These are phyloP conservation scores for Aotearoamyces nothofagi DNA, from an alignment of 2,329 filamentous ascomycete species.

Conservation along the genomic window DNA sequence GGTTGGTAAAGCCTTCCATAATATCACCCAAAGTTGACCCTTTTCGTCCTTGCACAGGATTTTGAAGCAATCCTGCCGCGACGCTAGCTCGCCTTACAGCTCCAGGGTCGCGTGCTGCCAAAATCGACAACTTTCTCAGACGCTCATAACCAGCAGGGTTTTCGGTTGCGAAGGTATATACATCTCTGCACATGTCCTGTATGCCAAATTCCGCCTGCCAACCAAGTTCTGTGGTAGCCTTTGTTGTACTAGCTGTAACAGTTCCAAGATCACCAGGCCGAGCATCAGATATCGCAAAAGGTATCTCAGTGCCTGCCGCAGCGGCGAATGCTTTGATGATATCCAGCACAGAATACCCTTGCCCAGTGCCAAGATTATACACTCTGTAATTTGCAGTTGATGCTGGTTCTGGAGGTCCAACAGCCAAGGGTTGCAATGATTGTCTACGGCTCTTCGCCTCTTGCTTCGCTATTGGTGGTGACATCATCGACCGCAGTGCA, in stretches of 20 bases:
- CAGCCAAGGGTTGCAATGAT: neutral
- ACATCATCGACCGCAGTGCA: slow-evolving; percentile 31
- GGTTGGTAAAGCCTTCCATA: neutral
- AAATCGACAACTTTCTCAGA: slow-evolving; percentile 1
- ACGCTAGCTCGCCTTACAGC: slow-evolving; percentile 3
- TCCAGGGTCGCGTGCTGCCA: slow-evolving; percentile 3
- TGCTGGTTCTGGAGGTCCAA: too few relatives aligned
- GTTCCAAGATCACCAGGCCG: slow-evolving; percentile 27
- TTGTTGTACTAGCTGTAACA: slow-evolving; percentile 25
- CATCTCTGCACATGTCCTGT: slow-evolving; percentile 8
- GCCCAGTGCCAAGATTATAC: slow-evolving; percentile 31
- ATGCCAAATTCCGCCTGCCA: slow-evolving; percentile 20
- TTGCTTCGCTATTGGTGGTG: neutral
- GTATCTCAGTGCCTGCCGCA: slow-evolving; percentile 22
- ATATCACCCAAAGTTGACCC: slow-evolving; percentile 1
- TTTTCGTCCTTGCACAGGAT: neutral
- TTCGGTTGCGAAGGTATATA: slow-evolving; percentile 5
- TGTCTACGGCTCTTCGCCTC: neutral
- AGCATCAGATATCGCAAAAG: slow-evolving; percentile 22
- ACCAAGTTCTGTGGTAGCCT: slow-evolving; percentile 26
- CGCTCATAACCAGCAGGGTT: slow-evolving; percentile 4
- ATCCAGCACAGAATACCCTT: slow-evolving; percentile 28
- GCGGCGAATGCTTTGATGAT: slow-evolving; percentile 25
- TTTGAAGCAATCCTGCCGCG: slow-evolving; percentile 2
- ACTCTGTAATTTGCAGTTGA: slow-evolving; percentile 23